These are phyloP conservation scores for Penicillium griseofulvum DNA, from an alignment of 2,329 filamentous ascomycete species.

Conservation along the genomic window DNA sequence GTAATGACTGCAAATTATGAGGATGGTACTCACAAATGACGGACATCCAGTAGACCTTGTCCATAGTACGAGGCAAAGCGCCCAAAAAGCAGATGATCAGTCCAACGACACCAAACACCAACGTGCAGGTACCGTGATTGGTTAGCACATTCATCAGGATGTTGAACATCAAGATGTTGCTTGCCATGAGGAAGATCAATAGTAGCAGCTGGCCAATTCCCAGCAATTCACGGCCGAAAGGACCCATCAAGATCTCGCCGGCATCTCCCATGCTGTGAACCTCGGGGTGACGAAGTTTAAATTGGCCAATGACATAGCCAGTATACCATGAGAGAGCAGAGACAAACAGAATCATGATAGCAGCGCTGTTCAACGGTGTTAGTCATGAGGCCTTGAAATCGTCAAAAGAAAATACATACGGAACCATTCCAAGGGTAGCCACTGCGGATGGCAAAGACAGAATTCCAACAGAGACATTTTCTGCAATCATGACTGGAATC, in stretches of 20 bases:
- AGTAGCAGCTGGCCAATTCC: constrained; percentile 62
- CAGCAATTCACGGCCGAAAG: constrained; percentile 60
- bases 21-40: constrained; percentile 49
- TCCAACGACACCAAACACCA: constrained; percentile 61
- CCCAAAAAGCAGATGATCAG: constrained; percentile 58
- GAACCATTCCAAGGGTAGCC: constrained; percentile 54
- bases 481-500: constrained; percentile 55
- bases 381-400: neutral
- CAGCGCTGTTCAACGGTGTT: constrained; percentile 35
- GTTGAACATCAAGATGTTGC: constrained; percentile 67
- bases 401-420: constrained; percentile 33
- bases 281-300: constrained; percentile 56
- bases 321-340: constrained; percentile 59
- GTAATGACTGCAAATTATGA: too few species aligned
- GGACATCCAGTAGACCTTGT: constrained; percentile 60
- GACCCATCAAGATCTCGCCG: constrained; percentile 61
- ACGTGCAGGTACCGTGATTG: constrained; percentile 59
- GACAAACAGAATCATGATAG: constrained; percentile 54
- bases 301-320: constrained; percentile 59
- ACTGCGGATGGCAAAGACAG: constrained; percentile 56
- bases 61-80: constrained; percentile 61
- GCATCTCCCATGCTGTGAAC: constrained; percentile 68
- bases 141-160: constrained; percentile 66
- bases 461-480: constrained; percentile 58
- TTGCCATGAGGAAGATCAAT: constrained; percentile 66